A percentile compares a stretch with the other conserved stretches of the same genome.
phyloP scores from a whole-genome alignment of 345 rosid species.

The Eucalyptus urophylla region DNA sequence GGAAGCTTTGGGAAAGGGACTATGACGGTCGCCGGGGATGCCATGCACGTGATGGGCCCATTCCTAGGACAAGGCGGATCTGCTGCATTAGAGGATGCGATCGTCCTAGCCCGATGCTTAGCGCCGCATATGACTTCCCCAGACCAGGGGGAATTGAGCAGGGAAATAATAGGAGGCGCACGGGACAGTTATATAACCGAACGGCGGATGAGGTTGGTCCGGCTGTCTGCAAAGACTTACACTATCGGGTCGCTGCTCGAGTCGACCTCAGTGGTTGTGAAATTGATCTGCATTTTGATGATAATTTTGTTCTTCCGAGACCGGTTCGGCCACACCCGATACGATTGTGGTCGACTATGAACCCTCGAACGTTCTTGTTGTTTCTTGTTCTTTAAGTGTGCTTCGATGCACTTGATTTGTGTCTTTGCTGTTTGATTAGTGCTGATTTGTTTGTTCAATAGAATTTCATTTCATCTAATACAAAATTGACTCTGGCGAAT shows the following conservation, averaged over 20 bases:
- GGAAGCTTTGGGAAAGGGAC: neutral
- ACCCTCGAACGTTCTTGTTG: neutral
- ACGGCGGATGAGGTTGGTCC: conserved; percentile 1
- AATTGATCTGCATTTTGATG: neutral
- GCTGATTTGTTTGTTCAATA: neutral
- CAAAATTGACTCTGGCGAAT: neutral
- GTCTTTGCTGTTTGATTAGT: neutral
- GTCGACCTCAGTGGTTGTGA: conserved; percentile 2
- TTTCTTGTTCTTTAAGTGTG: neutral
- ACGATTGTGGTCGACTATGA: conserved; percentile 19
- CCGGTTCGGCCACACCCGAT: conserved; percentile 8
- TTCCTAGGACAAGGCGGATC: conserved; percentile 26
- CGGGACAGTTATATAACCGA: neutral
- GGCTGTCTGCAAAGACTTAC: conserved; percentile 28
- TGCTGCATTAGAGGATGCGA: conserved; percentile 11
- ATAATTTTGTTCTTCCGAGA: conserved; percentile 15
- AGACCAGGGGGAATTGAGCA: neutral
- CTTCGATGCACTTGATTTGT: neutral
- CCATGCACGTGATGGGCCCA: conserved; percentile 28
- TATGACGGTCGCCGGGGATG: conserved; percentile 13
- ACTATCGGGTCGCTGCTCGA: conserved; percentile 11
- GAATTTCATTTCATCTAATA: neutral
- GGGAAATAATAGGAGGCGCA: neutral
- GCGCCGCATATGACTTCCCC: neutral
- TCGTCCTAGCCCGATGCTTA: neutral